These are phyloP conservation scores for Onygenales sp. DNA, from an alignment of 2,329 filamentous ascomycete genomes.

Conservation along the genomic window DNA sequence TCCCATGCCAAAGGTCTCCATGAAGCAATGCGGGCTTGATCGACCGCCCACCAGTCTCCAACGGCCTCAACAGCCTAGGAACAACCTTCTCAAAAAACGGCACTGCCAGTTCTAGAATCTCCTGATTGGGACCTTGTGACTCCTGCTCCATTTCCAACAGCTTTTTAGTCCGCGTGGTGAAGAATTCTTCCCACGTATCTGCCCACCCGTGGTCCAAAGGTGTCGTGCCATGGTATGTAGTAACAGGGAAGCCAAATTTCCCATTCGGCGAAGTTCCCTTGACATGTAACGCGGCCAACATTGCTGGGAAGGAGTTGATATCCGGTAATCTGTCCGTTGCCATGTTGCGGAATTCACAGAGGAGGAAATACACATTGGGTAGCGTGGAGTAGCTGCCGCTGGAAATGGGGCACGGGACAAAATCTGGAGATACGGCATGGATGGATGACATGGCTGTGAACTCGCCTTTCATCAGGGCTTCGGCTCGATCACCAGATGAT, in stretches of 20 bases:
- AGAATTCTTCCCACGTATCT: slow-evolving; percentile 31
- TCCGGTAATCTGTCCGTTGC: slow-evolving; percentile 18
- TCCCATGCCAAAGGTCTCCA: slow-evolving; percentile 35
- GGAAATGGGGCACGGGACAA: slow-evolving; percentile 34
- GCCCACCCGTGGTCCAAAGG: slow-evolving; percentile 24
- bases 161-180: slow-evolving; percentile 24
- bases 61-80: slow-evolving; percentile 34
- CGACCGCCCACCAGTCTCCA: slow-evolving; percentile 31
- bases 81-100: slow-evolving; percentile 35
- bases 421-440: slow-evolving; percentile 23
- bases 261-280: slow-evolving; percentile 23
- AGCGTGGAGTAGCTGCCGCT: slow-evolving; percentile 27
- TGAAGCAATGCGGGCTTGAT: slow-evolving; percentile 39
- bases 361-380: slow-evolving; percentile 31
- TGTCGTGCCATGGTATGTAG: slow-evolving; percentile 20
- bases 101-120: slow-evolving; percentile 15
- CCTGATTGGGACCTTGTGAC: slow-evolving; percentile 9
- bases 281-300: slow-evolving; percentile 22
- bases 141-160: slow-evolving; percentile 21
- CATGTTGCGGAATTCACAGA: slow-evolving; percentile 34
- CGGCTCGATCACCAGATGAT: too few species aligned
- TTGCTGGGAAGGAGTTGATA: slow-evolving; percentile 15
- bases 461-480: slow-evolving; percentile 27
- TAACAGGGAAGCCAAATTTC: slow-evolving; percentile 21
- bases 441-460: slow-evolving; percentile 33